These are phyloP conservation scores for Moniliophthora roreri DNA, from an alignment of 1,284 basidiomycete genomes.

Conservation along the genomic window DNA sequence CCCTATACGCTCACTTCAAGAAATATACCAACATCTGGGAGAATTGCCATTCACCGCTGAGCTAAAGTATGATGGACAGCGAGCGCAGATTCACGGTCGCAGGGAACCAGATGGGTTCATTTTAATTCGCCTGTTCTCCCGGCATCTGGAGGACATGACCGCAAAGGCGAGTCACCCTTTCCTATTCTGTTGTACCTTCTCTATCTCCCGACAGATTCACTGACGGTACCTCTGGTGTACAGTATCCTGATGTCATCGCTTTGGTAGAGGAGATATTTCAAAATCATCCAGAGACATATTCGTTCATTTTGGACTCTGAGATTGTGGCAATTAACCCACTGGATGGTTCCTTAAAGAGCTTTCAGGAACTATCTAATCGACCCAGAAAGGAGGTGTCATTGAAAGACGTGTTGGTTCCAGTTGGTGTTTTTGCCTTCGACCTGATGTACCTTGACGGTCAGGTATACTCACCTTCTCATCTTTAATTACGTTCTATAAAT, in stretches of 20 bases:
- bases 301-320: conserved; percentile 85
- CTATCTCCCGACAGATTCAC: conserved; percentile 12
- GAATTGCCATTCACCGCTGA: conserved; percentile 75
- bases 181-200: conserved; percentile 16
- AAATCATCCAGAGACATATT: conserved; percentile 45
- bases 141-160: conserved; percentile 93
- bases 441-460: conserved; percentile 86
- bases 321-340: conserved; percentile 75
- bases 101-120: conserved; percentile 41
- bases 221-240: conserved; percentile 10
- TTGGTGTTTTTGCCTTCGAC: conserved; percentile 91
- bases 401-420: conserved; percentile 78
- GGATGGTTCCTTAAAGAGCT: conserved; percentile 71
- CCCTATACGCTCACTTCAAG: conserved; percentile 81
- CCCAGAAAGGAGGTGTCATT: conserved; percentile 85
- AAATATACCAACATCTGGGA: conserved; percentile 76
- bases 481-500: conserved; percentile 3
- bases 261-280: conserved; percentile 53
- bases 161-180: conserved; percentile 55
- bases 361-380: conserved; percentile 85
- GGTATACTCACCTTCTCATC: conserved; percentile 34
- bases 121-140: conserved; percentile 77
- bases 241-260: conserved; percentile 87
- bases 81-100: conserved; percentile 80
- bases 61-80: conserved; percentile 86